Evolutionary conservation across 2,329 filamentous ascomycete species (phyloP).

Genomic region (Penicillium sumatraense): DNA sequence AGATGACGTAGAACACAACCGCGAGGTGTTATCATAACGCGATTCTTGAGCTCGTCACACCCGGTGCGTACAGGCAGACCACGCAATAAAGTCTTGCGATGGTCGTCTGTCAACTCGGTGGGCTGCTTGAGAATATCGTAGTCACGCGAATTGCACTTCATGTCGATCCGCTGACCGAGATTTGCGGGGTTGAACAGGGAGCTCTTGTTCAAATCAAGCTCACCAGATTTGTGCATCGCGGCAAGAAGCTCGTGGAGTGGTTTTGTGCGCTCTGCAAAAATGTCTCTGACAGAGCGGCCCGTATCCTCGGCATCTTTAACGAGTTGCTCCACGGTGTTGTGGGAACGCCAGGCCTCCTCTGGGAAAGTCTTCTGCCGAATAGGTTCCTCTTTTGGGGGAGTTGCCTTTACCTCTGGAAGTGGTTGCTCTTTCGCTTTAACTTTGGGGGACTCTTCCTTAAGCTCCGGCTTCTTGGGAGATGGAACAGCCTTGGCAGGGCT

Average conservation of each 20-base stretch:
- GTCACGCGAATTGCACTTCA: slow-evolving; percentile 47
- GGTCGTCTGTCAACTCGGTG: slow-evolving; percentile 46
- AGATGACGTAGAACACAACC: slow-evolving; percentile 52
- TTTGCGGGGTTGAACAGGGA: slow-evolving; percentile 47
- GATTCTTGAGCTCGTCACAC: slow-evolving; percentile 42
- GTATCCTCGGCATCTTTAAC: slow-evolving; percentile 43
- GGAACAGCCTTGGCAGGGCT: slow-evolving; percentile 21
- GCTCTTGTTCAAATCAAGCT: slow-evolving; percentile 43
- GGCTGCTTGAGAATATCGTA: slow-evolving; percentile 46
- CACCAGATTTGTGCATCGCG: slow-evolving; percentile 42
- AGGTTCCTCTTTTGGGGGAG: slow-evolving; percentile 24
- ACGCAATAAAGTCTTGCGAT: slow-evolving; percentile 46
- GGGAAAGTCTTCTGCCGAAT: slow-evolving; percentile 4
- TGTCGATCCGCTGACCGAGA: slow-evolving; percentile 46
- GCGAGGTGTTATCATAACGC: slow-evolving; percentile 50
- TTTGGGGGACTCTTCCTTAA: slow-evolving; percentile 27
- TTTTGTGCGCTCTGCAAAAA: slow-evolving; percentile 45
- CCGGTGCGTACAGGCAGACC: slow-evolving; percentile 49
- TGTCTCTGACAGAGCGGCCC: slow-evolving; percentile 43
- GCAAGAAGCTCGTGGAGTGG: slow-evolving; percentile 44
- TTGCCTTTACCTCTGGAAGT: slow-evolving; percentile 24
- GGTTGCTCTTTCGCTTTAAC: slow-evolving; percentile 29
- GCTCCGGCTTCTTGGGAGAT: slow-evolving; percentile 27
- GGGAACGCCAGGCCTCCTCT: slow-evolving; percentile 38
- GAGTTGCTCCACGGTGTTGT: slow-evolving; percentile 47